Percentiles rank a stretch among this genome's conserved stretches.
Conservation (phyloP, 208 protist species). For the Naegleria lovaniensis region DNA sequence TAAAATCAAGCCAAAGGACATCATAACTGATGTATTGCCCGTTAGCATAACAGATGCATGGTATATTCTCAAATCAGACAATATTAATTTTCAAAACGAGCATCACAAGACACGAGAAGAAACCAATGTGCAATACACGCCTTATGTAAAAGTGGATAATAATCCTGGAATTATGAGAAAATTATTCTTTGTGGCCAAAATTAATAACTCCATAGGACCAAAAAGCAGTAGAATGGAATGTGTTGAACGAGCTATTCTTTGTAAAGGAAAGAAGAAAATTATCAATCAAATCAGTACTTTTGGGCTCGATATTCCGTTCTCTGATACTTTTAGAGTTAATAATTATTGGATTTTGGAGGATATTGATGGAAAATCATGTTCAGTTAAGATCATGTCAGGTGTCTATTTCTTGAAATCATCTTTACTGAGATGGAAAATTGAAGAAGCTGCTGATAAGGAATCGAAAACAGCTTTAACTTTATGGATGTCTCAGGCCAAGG, state of each 20-base stretch:
- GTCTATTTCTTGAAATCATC: neutral
- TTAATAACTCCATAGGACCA: neutral
- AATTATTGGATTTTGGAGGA: neutral
- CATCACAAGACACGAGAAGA: neutral
- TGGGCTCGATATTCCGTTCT: neutral
- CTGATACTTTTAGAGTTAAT: neutral
- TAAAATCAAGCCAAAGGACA: slow-evolving; percentile 2
- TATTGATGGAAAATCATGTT: neutral
- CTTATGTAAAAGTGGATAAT: neutral
- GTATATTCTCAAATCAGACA: neutral
- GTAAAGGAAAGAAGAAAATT: neutral
- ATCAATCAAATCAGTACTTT: neutral
- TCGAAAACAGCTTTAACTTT: neutral
- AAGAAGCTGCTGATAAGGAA: slow-evolving; percentile 16
- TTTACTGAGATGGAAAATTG: slow-evolving; percentile 14
- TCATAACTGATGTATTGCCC: neutral
- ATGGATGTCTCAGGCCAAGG: neutral
- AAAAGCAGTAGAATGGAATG: neutral
- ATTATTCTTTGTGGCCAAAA: neutral
- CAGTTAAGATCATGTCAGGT: neutral
- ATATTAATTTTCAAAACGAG: neutral
- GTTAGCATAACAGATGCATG: neutral
- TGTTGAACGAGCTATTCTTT: neutral
- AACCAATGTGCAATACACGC: neutral
- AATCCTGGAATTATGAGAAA: neutral